Evolutionary conservation across 495 filamentous ascomycete species (phyloP).

Genomic region (Parathielavia appendiculata): DNA sequence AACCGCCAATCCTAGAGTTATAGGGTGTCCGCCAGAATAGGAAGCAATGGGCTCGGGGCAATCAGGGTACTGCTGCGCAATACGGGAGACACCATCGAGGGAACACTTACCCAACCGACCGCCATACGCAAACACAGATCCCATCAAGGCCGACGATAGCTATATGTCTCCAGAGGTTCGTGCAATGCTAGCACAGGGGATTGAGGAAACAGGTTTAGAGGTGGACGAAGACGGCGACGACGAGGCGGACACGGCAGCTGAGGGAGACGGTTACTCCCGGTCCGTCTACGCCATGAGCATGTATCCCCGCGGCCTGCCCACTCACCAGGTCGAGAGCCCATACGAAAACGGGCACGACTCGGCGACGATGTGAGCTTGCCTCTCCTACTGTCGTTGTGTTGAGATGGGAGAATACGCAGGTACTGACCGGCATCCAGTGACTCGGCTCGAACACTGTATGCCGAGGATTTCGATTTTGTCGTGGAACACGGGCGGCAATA

Average conservation of each 20-base stretch:
- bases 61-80: not conserved
- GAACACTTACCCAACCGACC: not conserved
- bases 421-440: constrained; percentile 30
- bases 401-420: not conserved
- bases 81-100: not conserved
- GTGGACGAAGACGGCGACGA: constrained; percentile 11
- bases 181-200: not conserved
- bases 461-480: constrained; percentile 50
- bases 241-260: constrained; percentile 15
- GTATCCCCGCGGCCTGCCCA: constrained; percentile 30
- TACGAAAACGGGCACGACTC: constrained; percentile 29
- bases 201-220: not conserved
- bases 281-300: constrained; percentile 31
- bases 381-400: not conserved
- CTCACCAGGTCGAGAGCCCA: constrained; percentile 30
- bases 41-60: constrained; percentile 10
- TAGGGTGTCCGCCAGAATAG: constrained; percentile 12
- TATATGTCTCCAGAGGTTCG: not conserved
- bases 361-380: constrained; percentile 40
- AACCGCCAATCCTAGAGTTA: constrained; percentile 12
- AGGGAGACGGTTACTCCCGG: constrained; percentile 8
- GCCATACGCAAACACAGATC: not conserved
- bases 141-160: not conserved
- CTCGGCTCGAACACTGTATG: constrained; percentile 55
- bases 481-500: constrained; percentile 65